Evolutionary conservation across 1,139 yeast species (phyloP).

Genomic region (Kodamaea suecica): DNA sequence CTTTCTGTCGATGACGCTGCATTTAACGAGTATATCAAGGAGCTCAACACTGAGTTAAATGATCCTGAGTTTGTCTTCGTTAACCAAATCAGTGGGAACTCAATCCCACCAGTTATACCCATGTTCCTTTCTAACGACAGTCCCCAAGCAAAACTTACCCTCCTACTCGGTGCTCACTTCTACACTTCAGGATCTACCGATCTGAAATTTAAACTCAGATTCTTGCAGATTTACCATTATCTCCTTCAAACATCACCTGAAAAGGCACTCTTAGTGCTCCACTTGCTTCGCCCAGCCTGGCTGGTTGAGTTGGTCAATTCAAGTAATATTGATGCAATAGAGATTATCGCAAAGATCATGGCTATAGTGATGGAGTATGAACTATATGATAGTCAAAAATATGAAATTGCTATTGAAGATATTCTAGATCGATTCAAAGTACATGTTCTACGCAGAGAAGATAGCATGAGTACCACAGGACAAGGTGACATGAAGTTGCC

Average conservation of each 20-base stretch:
- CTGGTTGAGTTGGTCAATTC: conserved; percentile 35
- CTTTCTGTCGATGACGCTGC: conserved; percentile 49
- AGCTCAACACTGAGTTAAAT: conserved; percentile 35
- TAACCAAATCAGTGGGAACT: conserved; percentile 26
- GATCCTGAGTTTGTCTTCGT: conserved; percentile 16
- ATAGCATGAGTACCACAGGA: conserved; percentile 15
- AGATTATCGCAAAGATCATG: conserved; percentile 29
- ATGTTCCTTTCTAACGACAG: conserved; percentile 47
- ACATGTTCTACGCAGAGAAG: conserved; percentile 4
- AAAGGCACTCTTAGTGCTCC: conserved; percentile 31
- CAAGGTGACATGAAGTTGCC: conserved; percentile 9
- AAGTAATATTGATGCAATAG: conserved; percentile 27
- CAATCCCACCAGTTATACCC: conserved; percentile 47
- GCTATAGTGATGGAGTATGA: conserved; percentile 20
- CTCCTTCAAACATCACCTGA: conserved; percentile 36
- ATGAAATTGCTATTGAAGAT: conserved; percentile 14
- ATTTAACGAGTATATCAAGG: conserved; percentile 42
- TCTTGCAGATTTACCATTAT: conserved; percentile 47
- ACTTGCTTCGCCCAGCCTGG: conserved; percentile 32
- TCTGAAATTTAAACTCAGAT: conserved; percentile 47
- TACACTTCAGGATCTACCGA: conserved; percentile 49
- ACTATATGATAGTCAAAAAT: conserved; percentile 6
- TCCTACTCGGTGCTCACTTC: conserved; percentile 52
- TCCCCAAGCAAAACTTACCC: conserved; percentile 42
- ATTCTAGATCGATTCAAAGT: conserved; percentile 6